phyloP scores from a whole-genome alignment of 352 stramenopile genomes.

The Thalassiosira ordinaria region DNA sequence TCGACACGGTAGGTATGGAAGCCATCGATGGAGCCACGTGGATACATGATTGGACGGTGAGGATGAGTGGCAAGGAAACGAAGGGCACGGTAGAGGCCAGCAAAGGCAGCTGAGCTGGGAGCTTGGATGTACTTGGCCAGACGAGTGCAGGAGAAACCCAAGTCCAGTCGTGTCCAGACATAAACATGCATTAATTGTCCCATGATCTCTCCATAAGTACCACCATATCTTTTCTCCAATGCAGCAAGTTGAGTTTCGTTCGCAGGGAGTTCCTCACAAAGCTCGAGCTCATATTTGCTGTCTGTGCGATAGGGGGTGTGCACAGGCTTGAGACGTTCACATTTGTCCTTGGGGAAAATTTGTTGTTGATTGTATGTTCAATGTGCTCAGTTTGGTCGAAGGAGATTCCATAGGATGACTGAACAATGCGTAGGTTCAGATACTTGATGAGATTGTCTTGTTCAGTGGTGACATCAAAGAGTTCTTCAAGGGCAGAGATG shows the following conservation, averaged over 20 bases:
- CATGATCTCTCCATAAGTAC: constrained; percentile 8
- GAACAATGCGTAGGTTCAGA: constrained; percentile 34
- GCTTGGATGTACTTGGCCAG: constrained; percentile 21
- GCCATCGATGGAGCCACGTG: neutral
- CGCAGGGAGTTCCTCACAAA: constrained; percentile 19
- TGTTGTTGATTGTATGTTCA: constrained; percentile 23
- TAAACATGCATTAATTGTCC: constrained; percentile 29
- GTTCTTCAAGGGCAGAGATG: constrained; percentile 7
- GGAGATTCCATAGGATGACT: constrained; percentile 3
- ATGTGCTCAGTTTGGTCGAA: constrained; percentile 51
- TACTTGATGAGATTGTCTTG: constrained; percentile 18
- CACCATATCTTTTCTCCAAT: constrained; percentile 20
- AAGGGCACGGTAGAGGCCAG: constrained; percentile 12
- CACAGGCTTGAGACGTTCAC: constrained; percentile 1
- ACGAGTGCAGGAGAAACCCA: constrained; percentile 21
- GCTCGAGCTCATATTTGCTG: constrained; percentile 32
- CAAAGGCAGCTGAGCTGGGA: constrained; percentile 19
- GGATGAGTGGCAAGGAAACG: constrained; percentile 33
- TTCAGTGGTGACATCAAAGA: constrained; percentile 27
- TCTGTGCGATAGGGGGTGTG: constrained; percentile 39
- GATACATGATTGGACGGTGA: constrained; percentile 37
- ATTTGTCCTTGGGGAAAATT: neutral
- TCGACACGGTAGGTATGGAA: constrained; percentile 21
- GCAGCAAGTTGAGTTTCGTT: constrained; percentile 4
- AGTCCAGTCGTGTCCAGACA: constrained; percentile 18